Base-by-base conservation (phyloP, 2,329 filamentous ascomycete genomes). In the Rosellinia necatrix region DNA sequence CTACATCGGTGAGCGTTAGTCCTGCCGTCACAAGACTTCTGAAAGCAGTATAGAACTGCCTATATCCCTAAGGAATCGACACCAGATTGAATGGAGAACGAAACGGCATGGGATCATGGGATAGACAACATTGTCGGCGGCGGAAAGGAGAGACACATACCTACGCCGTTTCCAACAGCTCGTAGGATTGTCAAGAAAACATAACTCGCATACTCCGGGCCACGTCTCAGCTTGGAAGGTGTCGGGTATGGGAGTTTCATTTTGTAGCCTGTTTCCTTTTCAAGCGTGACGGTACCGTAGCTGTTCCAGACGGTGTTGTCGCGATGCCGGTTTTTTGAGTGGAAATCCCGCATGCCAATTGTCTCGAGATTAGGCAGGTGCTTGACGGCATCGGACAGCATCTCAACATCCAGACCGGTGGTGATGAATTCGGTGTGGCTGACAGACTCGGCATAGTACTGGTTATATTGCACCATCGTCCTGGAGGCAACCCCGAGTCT, bases 271-370 rank as follows among this genome's bases (percentile, higher is more conserved):
- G 43, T 54, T 8, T 49, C 30, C 21, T 6, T 25, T 5, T 13
- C 21, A 6, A 21, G 34, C 46, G 29, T 58, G 13, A 40, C 66
- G 15, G 73, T 69, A 2, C 84, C 83, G 61, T 85, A 87, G 66
- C 83, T 84, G 6, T 68, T 71, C 85, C 85, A 88, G 1, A 0
- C 61, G 65, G 10, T 56, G 15, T 1, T 27, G 43, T 88, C 85
- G 3, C 85, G 79, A 10, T 64, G 65, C 4, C 84, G 80, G 8
- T 68, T 75, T 0, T 4, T 19, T 0, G 80, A 80, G 64, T 80
- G 74, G 69, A 82, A 87, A 65, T 88, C 83, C 15, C 86, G 79
- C 21, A 89, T 72, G 21, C 83, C 81, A 12, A 89, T 68, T 0
- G 77, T 81, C 25, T 80, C 71, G 4, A 88, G 76, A 50, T 82